These are phyloP conservation scores for Tetrapisispora nanseiensis DNA, from an alignment of 805 yeast genomes.

Conservation along the genomic window DNA sequence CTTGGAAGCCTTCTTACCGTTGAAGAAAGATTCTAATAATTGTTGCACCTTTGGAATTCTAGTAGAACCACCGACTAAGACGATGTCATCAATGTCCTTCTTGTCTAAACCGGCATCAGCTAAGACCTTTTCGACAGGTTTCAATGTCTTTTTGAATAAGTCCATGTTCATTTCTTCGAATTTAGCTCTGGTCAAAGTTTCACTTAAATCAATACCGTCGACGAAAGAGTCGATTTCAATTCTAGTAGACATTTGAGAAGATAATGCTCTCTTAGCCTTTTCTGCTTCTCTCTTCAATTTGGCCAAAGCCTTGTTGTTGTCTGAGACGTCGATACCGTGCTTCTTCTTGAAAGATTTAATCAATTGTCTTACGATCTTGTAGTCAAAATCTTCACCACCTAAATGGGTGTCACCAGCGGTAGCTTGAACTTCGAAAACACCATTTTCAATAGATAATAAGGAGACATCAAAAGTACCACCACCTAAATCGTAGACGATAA, in stretches of 20 bases:
- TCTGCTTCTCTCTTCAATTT: slow-evolving; percentile 96
- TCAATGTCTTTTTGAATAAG: slow-evolving; percentile 85
- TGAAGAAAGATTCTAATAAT: slow-evolving; percentile 79
- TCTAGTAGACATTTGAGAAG: slow-evolving; percentile 91
- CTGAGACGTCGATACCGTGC: slow-evolving; percentile 72
- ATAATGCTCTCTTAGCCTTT: slow-evolving; percentile 93
- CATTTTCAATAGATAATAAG: slow-evolving; percentile 75
- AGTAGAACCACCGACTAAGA: slow-evolving; percentile 97
- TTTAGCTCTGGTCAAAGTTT: slow-evolving; percentile 93
- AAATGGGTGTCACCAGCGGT: slow-evolving; percentile 95
- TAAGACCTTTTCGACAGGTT: slow-evolving; percentile 92
- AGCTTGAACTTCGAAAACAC: slow-evolving; percentile 86
- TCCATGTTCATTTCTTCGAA: slow-evolving; percentile 94
- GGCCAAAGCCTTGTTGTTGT: slow-evolving; percentile 78
- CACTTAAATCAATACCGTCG: slow-evolving; percentile 93
- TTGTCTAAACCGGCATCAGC: slow-evolving; percentile 86
- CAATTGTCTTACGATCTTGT: slow-evolving; percentile 80
- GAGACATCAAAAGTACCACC: slow-evolving; percentile 98
- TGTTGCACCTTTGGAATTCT: slow-evolving; percentile 98
- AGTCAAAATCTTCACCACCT: slow-evolving; percentile 96
- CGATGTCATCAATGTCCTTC: slow-evolving; percentile 86
- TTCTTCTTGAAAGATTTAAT: slow-evolving; percentile 86
- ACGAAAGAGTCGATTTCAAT: slow-evolving; percentile 91
- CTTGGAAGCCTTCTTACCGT: slow-evolving; percentile 93
- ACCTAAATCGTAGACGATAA: slow-evolving; percentile 88